These are phyloP conservation scores for Chaetothyriales sp. DNA, from an alignment of 2,329 filamentous ascomycete species.

Conservation along the genomic window DNA sequence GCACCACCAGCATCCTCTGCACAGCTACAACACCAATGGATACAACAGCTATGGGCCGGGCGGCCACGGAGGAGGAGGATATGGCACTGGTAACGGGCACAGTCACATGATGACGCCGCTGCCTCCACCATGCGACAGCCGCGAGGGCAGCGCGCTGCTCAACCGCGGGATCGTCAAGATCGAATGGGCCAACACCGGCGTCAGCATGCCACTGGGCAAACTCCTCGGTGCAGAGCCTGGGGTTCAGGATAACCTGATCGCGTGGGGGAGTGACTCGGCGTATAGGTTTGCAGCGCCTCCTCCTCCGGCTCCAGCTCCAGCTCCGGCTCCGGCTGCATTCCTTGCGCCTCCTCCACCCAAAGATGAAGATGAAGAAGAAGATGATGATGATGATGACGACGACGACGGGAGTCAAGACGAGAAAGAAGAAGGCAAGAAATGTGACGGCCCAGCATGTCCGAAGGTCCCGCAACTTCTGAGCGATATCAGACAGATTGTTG, in stretches of 20 bases:
- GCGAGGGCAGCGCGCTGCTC: not conserved
- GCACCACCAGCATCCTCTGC: too few relatives aligned
- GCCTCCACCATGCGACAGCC: not conserved
- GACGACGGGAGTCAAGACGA: not conserved
- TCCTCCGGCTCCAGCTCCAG: not conserved
- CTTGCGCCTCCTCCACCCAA: not conserved
- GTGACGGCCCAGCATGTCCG: not conserved
- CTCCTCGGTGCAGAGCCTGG: not conserved
- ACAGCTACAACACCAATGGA: not conserved
- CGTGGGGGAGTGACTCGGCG: not conserved
- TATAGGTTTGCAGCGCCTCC: not conserved
- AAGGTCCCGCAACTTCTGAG: not conserved
- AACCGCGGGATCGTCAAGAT: not conserved
- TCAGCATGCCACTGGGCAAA: not conserved
- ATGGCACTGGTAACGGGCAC: not conserved
- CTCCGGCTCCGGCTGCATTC: not conserved
- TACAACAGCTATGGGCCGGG: too few relatives aligned
- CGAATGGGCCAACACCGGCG: not conserved
- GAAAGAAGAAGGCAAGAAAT: not conserved
- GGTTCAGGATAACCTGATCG: not conserved
- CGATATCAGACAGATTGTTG: not conserved
- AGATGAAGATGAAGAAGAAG: not conserved
- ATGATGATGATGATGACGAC: not conserved
- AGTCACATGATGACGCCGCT: not conserved
- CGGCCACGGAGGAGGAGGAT: not conserved